A percentile compares a stretch with the other conserved stretches of the same genome.
Evolutionary conservation across 257 asterid genomes (phyloP).

Genomic region (Gardenia jasminoides): DNA sequence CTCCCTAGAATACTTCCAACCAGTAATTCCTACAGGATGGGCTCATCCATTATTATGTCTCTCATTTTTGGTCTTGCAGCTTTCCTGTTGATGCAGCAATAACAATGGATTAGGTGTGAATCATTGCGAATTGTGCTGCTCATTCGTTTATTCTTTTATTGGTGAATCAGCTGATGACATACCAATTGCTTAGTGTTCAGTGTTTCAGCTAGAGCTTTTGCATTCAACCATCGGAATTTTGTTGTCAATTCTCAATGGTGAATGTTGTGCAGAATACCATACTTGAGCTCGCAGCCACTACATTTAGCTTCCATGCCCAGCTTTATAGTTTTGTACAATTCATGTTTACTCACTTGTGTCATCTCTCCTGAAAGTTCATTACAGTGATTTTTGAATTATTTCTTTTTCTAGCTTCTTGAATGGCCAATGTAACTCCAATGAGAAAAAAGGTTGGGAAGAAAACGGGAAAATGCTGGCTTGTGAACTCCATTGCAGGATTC

Average conservation of each 20-base stretch:
- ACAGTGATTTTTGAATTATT: not conserved
- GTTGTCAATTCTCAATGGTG: not conserved
- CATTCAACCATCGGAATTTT: not conserved
- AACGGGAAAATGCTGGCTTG: not conserved
- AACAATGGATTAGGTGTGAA: slow-evolving; percentile 17
- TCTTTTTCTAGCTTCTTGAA: not conserved
- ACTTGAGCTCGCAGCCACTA: not conserved
- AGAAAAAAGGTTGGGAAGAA: not conserved
- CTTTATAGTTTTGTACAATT: slow-evolving; percentile 17
- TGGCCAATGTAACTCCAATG: not conserved
- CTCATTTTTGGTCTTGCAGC: slow-evolving; percentile 25
- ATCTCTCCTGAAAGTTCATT: not conserved
- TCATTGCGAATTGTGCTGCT: slow-evolving; percentile 12
- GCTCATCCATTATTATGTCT: slow-evolving; percentile 27
- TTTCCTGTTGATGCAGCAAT: slow-evolving; percentile 44
- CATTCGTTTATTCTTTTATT: slow-evolving; percentile 67
- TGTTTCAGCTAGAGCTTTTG: not conserved
- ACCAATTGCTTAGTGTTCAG: not conserved
- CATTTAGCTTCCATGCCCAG: not conserved
- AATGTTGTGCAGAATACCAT: slow-evolving; percentile 5
- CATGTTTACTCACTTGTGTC: not conserved
- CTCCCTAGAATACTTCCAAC: slow-evolving; percentile 60
- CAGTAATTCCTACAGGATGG: slow-evolving; percentile 36
- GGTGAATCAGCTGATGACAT: slow-evolving; percentile 2
- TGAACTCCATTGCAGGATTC: not conserved